phyloP scores from a whole-genome alignment of 495 filamentous ascomycete species.

The Penicillium lagena region DNA sequence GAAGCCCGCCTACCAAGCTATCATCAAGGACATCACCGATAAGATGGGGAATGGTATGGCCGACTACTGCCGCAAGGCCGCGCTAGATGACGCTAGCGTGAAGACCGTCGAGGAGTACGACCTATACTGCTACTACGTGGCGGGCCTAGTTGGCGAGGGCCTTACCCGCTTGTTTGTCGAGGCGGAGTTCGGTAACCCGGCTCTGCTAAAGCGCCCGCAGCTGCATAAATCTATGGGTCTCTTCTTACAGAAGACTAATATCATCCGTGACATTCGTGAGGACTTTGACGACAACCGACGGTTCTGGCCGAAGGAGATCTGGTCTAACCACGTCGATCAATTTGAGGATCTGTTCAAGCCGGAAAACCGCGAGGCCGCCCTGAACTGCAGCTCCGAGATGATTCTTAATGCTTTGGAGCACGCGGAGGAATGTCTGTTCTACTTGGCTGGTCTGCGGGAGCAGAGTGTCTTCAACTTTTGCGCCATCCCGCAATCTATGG shows the following conservation, averaged over 20 bases:
- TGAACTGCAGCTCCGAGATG: conserved; percentile 93
- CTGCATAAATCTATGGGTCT: conserved; percentile 95
- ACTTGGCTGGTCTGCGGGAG: conserved; percentile 91
- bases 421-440: conserved; percentile 90
- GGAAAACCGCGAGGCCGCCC: conserved; percentile 68
- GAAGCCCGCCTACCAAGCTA: conserved; percentile 73
- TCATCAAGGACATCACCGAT: conserved; percentile 89
- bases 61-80: conserved; percentile 80
- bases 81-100: conserved; percentile 69
- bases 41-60: conserved; percentile 99
- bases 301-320: conserved; percentile 94
- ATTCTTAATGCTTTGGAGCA: conserved; percentile 81
- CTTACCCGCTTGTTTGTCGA: conserved; percentile 87
- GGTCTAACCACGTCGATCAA: conserved; percentile 85
- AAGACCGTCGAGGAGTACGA: conserved; percentile 85
- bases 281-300: conserved; percentile 79
- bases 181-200: conserved; percentile 79
- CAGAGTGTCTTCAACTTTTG: conserved; percentile 99
- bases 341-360: conserved; percentile 88
- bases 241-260: conserved; percentile 96
- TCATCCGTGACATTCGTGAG: conserved; percentile 91
- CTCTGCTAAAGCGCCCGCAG: conserved; percentile 66
- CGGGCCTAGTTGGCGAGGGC: conserved; percentile 93
- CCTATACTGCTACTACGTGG: conserved; percentile 94
- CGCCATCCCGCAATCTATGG: conserved; percentile 97